These are phyloP conservation scores for Ustilaginoidea virens DNA, from an alignment of 2,329 filamentous ascomycete genomes.

Conservation along the genomic window DNA sequence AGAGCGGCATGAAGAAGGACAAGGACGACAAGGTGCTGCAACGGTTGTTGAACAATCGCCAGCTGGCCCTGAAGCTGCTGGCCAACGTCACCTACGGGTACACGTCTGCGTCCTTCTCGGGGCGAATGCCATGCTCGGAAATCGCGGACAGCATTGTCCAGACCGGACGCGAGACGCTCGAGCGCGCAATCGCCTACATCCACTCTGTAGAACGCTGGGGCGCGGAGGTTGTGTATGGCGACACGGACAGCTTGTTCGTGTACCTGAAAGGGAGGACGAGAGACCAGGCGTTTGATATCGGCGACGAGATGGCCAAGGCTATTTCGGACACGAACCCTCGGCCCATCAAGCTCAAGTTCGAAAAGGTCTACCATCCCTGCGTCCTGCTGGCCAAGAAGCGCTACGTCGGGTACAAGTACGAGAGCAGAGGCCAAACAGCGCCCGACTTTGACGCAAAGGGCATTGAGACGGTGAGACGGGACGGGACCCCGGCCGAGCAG, in stretches of 20 bases:
- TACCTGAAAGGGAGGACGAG: slow-evolving; percentile 75
- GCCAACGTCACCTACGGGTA: slow-evolving; percentile 99
- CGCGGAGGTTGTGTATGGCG: slow-evolving; percentile 94
- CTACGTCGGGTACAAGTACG: slow-evolving; percentile 97
- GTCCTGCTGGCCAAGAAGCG: slow-evolving; percentile 91
- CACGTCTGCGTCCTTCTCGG: slow-evolving; percentile 90
- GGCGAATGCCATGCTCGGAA: slow-evolving; percentile 93
- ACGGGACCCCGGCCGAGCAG: slow-evolving; percentile 89
- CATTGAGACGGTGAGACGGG: slow-evolving; percentile 89
- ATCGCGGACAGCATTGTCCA: slow-evolving; percentile 98
- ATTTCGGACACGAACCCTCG: slow-evolving; percentile 83
- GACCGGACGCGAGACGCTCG: slow-evolving; percentile 83
- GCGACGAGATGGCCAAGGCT: slow-evolving; percentile 76
- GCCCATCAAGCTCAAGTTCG: slow-evolving; percentile 91
- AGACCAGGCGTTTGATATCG: slow-evolving; percentile 82
- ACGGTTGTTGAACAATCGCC: slow-evolving; percentile 78
- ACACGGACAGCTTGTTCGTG: slow-evolving; percentile 91
- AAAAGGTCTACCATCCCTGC: slow-evolving; percentile 95
- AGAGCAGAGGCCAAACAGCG: slow-evolving; percentile 54
- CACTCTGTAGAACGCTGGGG: slow-evolving; percentile 79
- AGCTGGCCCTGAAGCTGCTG: slow-evolving; percentile 85
- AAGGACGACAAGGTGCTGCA: slow-evolving; percentile 79
- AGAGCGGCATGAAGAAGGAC: slow-evolving; percentile 88
- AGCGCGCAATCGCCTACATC: slow-evolving; percentile 84
- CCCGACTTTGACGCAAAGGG: slow-evolving; percentile 97